Conservation (phyloP, 306 rosid genomes). For the Dicorynia guianensis region DNA sequence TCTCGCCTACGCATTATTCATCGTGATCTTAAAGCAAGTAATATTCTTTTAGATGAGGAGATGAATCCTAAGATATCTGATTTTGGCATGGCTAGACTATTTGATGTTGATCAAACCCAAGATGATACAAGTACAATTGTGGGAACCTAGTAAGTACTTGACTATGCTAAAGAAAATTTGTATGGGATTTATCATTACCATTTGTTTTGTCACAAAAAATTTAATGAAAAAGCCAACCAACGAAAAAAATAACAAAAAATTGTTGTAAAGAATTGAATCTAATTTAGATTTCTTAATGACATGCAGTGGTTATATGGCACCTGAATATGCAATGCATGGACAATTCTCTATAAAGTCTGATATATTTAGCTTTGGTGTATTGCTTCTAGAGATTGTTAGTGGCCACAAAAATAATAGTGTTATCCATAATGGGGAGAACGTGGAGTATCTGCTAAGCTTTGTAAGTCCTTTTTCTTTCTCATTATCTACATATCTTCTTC, state of each 20-base stretch:
- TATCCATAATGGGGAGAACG: constrained; percentile 11
- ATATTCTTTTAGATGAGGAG: constrained; percentile 43
- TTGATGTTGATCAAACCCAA: constrained; percentile 40
- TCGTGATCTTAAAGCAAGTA: constrained; percentile 56
- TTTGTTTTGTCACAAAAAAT: too few relatives aligned
- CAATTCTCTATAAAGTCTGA: constrained; percentile 54
- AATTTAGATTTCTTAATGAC: background rate
- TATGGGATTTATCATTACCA: too few relatives aligned
- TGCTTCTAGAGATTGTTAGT: constrained; percentile 56
- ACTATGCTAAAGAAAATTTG: background rate
- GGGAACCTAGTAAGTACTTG: constrained; percentile 52
- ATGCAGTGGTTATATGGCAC: constrained; percentile 71
- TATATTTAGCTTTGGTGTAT: constrained; percentile 60
- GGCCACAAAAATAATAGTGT: constrained; percentile 45
- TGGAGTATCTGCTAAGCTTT: constrained; percentile 44
- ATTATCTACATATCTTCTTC: background rate
- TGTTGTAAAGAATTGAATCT: background rate
- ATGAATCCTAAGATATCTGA: constrained; percentile 54
- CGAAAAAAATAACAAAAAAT: background rate
- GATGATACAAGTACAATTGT: constrained; percentile 44
- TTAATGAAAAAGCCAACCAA: too few relatives aligned
- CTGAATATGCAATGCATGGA: constrained; percentile 54
- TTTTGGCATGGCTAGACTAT: constrained; percentile 56
- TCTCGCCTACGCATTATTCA: constrained; percentile 51
- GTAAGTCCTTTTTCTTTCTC: constrained; percentile 46